Evolutionary conservation across 306 rosid genomes (phyloP).

Genomic region (Glycyrrhiza uralensis): DNA sequence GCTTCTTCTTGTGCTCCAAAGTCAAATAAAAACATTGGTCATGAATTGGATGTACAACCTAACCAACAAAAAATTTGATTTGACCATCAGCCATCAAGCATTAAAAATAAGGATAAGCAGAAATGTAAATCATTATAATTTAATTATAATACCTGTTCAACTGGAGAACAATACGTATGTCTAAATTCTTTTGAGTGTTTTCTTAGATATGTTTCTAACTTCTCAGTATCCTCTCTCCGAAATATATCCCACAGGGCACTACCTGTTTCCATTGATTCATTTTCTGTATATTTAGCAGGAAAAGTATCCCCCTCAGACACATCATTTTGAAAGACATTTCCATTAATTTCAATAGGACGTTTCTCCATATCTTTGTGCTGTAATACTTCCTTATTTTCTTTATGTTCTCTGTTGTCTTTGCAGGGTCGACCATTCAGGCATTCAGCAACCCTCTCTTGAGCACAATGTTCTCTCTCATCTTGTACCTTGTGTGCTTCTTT

Average conservation of each 20-base stretch:
- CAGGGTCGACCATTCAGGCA: conserved; percentile 4
- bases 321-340: conserved; percentile 9
- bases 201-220: conserved; percentile 61
- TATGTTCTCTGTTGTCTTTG: not conserved
- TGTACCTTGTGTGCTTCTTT: conserved; percentile 65
- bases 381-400: conserved; percentile 15
- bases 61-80: conserved; percentile 10
- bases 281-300: conserved; percentile 17
- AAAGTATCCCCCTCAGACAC: conserved; percentile 16
- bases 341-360: conserved; percentile 23
- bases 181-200: conserved; percentile 69
- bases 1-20: conserved; percentile 61
- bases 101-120: not conserved
- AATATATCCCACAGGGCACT: conserved; percentile 87
- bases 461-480: conserved; percentile 47
- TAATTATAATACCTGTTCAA: conserved; percentile 52
- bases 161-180: conserved; percentile 68
- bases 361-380: conserved; percentile 11
- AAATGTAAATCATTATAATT: not conserved
- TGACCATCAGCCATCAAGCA: not conserved
- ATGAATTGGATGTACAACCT: conserved; percentile 84
- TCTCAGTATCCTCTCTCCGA: conserved; percentile 67
- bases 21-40: conserved; percentile 78
- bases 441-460: not conserved
- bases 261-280: conserved; percentile 36